Evolutionary conservation across 768 basidiomycete genomes (phyloP).

Genomic region (Podaxis pistillaris): DNA sequence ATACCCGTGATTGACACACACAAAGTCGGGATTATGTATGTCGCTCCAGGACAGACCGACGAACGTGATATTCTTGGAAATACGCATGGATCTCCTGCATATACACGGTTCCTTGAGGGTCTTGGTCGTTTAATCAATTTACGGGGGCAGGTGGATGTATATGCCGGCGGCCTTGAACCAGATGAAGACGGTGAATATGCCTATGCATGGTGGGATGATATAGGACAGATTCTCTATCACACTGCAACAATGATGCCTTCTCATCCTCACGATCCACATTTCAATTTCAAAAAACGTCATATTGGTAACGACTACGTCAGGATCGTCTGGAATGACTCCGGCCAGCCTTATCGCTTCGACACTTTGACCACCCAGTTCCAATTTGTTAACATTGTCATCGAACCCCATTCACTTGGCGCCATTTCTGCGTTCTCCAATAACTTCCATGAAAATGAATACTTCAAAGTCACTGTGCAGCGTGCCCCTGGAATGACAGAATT

Average conservation of each 20-base stretch:
- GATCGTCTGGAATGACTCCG: conserved; percentile 98
- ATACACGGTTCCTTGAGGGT: conserved; percentile 89
- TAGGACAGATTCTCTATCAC: conserved; percentile 92
- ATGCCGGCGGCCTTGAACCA: conserved; percentile 87
- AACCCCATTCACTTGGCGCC: conserved; percentile 84
- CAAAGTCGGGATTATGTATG: conserved; percentile 95
- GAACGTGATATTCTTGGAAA: conserved; percentile 89
- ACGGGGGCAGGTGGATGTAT: conserved; percentile 88
- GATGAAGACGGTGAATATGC: conserved; percentile 95
- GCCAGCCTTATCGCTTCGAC: conserved; percentile 84
- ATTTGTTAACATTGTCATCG: conserved; percentile 96
- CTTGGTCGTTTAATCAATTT: conserved; percentile 86
- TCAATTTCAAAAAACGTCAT: conserved; percentile 87
- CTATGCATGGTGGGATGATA: conserved; percentile 99
- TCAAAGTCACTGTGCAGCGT: conserved; percentile 90
- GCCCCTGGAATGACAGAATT: conserved; percentile 93
- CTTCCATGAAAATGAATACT: conserved; percentile 89
- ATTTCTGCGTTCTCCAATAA: conserved; percentile 85
- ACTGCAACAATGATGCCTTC: conserved; percentile 98
- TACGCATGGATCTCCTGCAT: conserved; percentile 90
- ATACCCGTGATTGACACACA: conserved; percentile 97
- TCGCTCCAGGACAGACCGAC: conserved; percentile 83
- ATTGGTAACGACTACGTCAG: conserved; percentile 97
- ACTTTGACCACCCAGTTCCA: conserved; percentile 93
- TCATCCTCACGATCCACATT: conserved; percentile 59